phyloP scores from a whole-genome alignment of 768 basidiomycete species.

The Kwoniella heveanensis region DNA sequence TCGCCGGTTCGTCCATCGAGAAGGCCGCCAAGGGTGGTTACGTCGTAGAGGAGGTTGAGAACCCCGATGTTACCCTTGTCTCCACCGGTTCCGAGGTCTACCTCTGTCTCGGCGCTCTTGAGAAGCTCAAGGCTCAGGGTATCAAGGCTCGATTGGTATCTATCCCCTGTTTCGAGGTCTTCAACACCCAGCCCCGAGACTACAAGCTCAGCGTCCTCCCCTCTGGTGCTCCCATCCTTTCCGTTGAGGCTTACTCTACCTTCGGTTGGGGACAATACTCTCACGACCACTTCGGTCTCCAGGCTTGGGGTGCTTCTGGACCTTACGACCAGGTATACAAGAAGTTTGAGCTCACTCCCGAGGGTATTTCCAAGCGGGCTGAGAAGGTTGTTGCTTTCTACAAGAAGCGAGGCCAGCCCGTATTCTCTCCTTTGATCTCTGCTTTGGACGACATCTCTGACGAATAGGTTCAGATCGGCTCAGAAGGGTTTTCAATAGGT shows the following conservation, averaged over 20 bases:
- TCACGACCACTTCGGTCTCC: constrained; percentile 68
- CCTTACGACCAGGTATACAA: constrained; percentile 89
- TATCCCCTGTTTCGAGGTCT: constrained; percentile 86
- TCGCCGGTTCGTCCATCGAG: constrained; percentile 83
- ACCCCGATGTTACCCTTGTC: constrained; percentile 85
- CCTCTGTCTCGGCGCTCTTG: constrained; percentile 84
- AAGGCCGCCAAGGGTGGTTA: constrained; percentile 82
- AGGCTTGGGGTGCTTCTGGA: constrained; percentile 82
- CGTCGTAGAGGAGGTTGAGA: constrained; percentile 75
- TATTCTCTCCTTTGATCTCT: constrained; percentile 56
- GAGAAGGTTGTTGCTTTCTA: constrained; percentile 88
- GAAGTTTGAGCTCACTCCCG: constrained; percentile 60
- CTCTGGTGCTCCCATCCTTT: constrained; percentile 84
- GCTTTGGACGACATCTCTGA: constrained; percentile 54
- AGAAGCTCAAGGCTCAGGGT: constrained; percentile 73
- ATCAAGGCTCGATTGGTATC: constrained; percentile 80
- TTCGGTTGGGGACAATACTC: constrained; percentile 86
- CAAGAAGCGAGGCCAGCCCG: constrained; percentile 62
- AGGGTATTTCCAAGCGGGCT: constrained; percentile 69
- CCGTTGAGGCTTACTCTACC: constrained; percentile 79
- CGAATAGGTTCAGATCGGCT: constrained; percentile 27
- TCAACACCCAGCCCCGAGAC: constrained; percentile 72
- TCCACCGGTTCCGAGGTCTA: constrained; percentile 80
- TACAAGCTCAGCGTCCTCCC: constrained; percentile 83
- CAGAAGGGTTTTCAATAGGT: background rate